Evolutionary conservation across 306 rosid genomes (phyloP), one percentile per base, ranked within the genome.

Genomic region (Hippophae gyantsensis): DNA sequence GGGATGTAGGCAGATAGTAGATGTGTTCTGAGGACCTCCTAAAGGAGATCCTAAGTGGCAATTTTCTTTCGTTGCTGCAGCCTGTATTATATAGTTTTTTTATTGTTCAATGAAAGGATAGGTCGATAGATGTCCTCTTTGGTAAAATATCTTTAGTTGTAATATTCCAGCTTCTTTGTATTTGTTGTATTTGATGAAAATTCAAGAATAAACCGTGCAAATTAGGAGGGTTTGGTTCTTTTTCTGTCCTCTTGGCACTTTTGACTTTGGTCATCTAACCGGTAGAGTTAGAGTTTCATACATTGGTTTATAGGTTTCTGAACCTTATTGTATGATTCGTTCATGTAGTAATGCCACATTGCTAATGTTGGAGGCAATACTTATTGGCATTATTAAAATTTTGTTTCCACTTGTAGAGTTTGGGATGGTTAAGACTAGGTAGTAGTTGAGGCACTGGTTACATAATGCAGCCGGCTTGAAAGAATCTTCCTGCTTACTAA

Each of bases 1-100:
- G 92, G 62, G 89, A 87, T 65, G 48, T 78, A 68, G 90, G 82
- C 72, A 84, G 90, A 81, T 79, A 84, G 90, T 77, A 78, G 82
- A 70, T 66, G 75, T 72, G 67, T 52, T 65, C 42, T 10, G 71
- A 25, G 60, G 65, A 60, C 44, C 62, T 50, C 43, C 13, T 0
- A 41, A 47, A 48, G 41, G 64, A 44, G 72, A 65, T 41, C 71
- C 63, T 56, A 62, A 11, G 88, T 64, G 82, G 90, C 84, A 73
- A 79, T 66, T 62, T n/a, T 55, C 44, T 69, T 69, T 60, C 57
- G 62, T 81, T 75, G 94, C 87, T 63, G 81, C 74, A 0, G 41
- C 67, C 65, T 88, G 96, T 88, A 84, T 80, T 26, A 76, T 88
- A 85, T 58, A 52, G 51, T 25, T 70, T 60, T n/a, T 77, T 18